A percentile compares a stretch with the other conserved stretches of the same genome.
Conservation (phyloP, 2,329 filamentous ascomycete species). For the Pseudogymnoascus sp. region DNA sequence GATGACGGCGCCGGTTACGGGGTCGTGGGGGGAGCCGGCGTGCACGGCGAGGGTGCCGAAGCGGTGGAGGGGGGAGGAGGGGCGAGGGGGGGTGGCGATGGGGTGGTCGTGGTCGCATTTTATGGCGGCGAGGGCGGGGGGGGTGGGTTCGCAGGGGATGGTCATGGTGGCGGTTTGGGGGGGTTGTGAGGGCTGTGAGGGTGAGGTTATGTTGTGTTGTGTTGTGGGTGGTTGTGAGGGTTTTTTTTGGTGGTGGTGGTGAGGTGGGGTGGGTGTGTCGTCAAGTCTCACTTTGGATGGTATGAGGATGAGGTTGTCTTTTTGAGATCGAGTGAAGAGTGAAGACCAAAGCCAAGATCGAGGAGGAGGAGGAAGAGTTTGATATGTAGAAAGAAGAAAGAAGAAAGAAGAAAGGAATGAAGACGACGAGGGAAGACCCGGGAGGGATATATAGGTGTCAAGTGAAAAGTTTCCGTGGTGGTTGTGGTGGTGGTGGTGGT, state of each 20-base stretch:
- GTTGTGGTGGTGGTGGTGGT: not conserved
- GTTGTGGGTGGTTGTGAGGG: not conserved
- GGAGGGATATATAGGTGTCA: not conserved
- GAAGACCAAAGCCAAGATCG: not conserved
- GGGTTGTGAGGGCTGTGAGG: not conserved
- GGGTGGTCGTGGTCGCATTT: constrained; percentile 34
- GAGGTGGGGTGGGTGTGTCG: not conserved
- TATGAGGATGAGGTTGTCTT: not conserved
- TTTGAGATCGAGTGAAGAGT: not conserved
- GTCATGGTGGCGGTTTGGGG: constrained; percentile 16
- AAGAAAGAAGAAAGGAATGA: not conserved
- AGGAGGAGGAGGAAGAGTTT: not conserved
- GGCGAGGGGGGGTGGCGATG: too few species aligned
- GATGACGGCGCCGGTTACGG: constrained; percentile 88
- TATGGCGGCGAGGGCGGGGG: constrained; percentile 58
- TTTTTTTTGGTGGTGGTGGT: not conserved
- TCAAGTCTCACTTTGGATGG: not conserved
- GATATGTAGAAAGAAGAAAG: not conserved
- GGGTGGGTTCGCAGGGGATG: constrained; percentile 44
- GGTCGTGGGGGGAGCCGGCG: constrained; percentile 84
- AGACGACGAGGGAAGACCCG: not conserved
- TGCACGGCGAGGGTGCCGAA: constrained; percentile 96
- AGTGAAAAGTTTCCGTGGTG: not conserved
- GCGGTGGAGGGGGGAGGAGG: constrained; percentile 62
- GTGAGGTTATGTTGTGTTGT: not conserved